These are phyloP conservation scores for Bothriochloa decipiens DNA, from an alignment of 176 grass and related monocot genomes.

Conservation along the genomic window DNA sequence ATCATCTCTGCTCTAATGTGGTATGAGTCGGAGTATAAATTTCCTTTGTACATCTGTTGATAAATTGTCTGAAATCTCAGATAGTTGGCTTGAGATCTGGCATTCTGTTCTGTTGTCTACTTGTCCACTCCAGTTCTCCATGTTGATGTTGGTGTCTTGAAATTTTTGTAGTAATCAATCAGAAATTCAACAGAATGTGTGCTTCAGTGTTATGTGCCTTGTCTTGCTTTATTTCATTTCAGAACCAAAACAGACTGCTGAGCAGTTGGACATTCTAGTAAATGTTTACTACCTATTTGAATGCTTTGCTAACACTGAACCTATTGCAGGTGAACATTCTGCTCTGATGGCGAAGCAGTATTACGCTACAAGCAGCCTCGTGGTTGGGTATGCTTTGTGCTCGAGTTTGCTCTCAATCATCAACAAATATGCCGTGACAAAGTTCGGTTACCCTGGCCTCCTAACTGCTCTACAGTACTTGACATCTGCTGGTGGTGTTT, in stretches of 20 bases:
- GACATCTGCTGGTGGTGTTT: slow-evolving; percentile 70
- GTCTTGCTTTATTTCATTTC: not conserved
- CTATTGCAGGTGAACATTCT: slow-evolving; percentile 49
- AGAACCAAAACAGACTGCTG: not conserved
- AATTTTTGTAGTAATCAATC: too few species aligned
- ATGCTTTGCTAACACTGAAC: not conserved
- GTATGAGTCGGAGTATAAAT: too few species aligned
- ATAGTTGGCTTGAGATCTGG: not conserved
- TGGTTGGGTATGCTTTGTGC: slow-evolving; percentile 81
- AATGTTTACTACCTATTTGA: not conserved
- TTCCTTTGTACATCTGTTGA: too few species aligned
- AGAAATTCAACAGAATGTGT: not conserved
- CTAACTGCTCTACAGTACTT: slow-evolving; percentile 74
- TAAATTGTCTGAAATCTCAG: not conserved
- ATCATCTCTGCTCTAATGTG: not conserved
- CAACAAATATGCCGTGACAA: slow-evolving; percentile 88
- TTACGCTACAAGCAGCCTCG: slow-evolving; percentile 71
- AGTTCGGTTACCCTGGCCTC: slow-evolving; percentile 79
- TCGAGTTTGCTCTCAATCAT: slow-evolving; percentile 88
- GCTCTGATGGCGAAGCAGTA: slow-evolving; percentile 58
- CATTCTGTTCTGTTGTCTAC: too few species aligned
- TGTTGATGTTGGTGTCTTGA: not conserved
- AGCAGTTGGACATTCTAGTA: not conserved
- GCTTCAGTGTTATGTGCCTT: not conserved
- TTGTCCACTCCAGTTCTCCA: not conserved